Conservation (phyloP, 441 rosid genomes). For the Raphanus hybrid region DNA sequence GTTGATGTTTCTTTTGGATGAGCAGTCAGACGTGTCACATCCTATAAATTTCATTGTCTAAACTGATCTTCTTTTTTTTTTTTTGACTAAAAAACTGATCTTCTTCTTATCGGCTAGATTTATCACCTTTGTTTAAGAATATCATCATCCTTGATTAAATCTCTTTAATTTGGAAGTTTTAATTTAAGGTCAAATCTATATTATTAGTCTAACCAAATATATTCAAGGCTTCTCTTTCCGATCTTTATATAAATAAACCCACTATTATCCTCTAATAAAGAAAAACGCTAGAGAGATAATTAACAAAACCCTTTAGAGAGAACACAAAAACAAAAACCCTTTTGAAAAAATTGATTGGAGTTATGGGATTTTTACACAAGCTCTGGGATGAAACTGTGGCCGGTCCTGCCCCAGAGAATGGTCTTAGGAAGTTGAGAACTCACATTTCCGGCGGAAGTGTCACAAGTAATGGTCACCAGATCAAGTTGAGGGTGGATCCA, state of each 20-base stretch:
- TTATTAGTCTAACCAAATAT: slow-evolving; percentile 29
- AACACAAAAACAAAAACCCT: background rate
- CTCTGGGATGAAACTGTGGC: slow-evolving; percentile 96
- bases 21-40: slow-evolving; percentile 19
- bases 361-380: slow-evolving; percentile 78
- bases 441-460: slow-evolving; percentile 27
- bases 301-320: background rate
- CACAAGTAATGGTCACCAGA: background rate
- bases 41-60: slow-evolving; percentile 26
- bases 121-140: slow-evolving; percentile 16
- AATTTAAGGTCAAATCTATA: slow-evolving; percentile 21
- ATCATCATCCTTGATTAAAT: slow-evolving; percentile 22
- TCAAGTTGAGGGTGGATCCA: slow-evolving; percentile 40
- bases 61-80: background rate
- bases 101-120: slow-evolving; percentile 25
- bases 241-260: slow-evolving; percentile 4
- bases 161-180: slow-evolving; percentile 27
- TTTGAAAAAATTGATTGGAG: slow-evolving; percentile 7
- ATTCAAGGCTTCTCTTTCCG: slow-evolving; percentile 18
- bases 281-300: background rate
- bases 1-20: background rate
- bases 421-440: slow-evolving; percentile 66
- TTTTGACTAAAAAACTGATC: background rate
- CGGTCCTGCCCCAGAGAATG: slow-evolving; percentile 78
- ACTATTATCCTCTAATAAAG: slow-evolving; percentile 4